Base-by-base conservation (phyloP, 257 asterid species). In the Fraxinus cuspidata region DNA sequence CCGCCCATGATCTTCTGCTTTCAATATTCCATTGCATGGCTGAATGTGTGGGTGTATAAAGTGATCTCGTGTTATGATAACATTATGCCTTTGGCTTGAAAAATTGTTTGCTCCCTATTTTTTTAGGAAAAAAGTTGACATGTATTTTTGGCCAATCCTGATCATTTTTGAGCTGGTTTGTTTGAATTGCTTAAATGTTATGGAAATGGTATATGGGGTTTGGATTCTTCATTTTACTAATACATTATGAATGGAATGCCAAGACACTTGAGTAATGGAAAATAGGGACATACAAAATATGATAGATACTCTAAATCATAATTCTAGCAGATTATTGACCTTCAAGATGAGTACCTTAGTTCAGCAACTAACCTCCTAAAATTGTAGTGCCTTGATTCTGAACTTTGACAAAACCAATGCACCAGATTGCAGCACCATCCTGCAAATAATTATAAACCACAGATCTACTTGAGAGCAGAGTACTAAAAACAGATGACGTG, bases 391-490 rank as follows among this genome's bases (percentile, higher is more conserved):
- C 92, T 51, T 84, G 88, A 77, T 83, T 87, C 74, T 81, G 81
- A 77, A 73, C 93, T 83, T 88, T 91, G 49, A 84, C 70, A 82
- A 93, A 93, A 74, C 97, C 97, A 40, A 90, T 83, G 82, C 98
- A 93, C 98, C 97, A 93, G 86, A 84, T 81, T 73, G 93, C 84
- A 79, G 90, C 85, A 70, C 91, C 90, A 32, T 90, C 97, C 98
- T 93, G 90, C 63, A 56, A 78, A 78, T 56, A n/a, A 56, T 18
- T n/a, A n/a, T n/a, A 56, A 53, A 53, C 64, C 64, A 6, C 64
- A 56, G 19, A 51, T 51, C 65, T n/a, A n/a, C 58, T 56, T 56
- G 1, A 56, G 65, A 56, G n/a, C 25, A 7, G 28, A 56, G 65
- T n/a, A 56, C 27, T 56, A 7, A 56, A 56, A 56, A 56, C 65